Evolutionary conservation across 192 early-diverging fungal species (phyloP).

Genomic region (Haplosporangium gracile): DNA sequence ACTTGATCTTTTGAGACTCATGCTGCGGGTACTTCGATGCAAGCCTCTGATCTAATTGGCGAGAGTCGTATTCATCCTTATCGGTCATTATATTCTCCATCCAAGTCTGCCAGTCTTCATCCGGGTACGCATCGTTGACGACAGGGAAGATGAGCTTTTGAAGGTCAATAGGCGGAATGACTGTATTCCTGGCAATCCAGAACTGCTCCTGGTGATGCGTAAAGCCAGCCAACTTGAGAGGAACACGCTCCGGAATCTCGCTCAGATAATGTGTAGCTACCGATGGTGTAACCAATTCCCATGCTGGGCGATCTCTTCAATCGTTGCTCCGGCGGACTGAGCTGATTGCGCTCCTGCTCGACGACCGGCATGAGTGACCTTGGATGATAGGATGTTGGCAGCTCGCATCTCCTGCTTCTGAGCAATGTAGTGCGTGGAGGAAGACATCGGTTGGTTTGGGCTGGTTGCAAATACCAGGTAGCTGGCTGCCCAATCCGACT

Average conservation of each 20-base stretch:
- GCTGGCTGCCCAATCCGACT: neutral
- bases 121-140: constrained; percentile 1
- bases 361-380: constrained; percentile 20
- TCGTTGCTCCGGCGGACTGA: constrained; percentile 4
- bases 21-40: neutral
- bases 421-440: constrained; percentile 24
- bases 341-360: constrained; percentile 36
- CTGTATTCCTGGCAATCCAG: constrained; percentile 28
- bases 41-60: neutral
- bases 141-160: constrained; percentile 22
- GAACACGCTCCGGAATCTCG: constrained; percentile 6
- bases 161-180: constrained; percentile 29
- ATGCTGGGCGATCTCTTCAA: constrained; percentile 28
- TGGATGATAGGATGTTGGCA: constrained; percentile 20
- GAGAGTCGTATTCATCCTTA: constrained; percentile 7
- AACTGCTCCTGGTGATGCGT: neutral
- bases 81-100: constrained; percentile 39
- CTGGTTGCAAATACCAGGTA: constrained; percentile 11
- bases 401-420: constrained; percentile 21
- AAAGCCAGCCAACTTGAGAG: constrained; percentile 27
- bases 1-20: neutral
- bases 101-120: constrained; percentile 17
- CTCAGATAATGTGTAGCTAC: constrained; percentile 11
- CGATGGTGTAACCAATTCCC: constrained; percentile 20
- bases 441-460: constrained; percentile 3